Evolutionary conservation across 2,329 filamentous ascomycete genomes (phyloP).

Genomic region (Lizonia empirigonia): DNA sequence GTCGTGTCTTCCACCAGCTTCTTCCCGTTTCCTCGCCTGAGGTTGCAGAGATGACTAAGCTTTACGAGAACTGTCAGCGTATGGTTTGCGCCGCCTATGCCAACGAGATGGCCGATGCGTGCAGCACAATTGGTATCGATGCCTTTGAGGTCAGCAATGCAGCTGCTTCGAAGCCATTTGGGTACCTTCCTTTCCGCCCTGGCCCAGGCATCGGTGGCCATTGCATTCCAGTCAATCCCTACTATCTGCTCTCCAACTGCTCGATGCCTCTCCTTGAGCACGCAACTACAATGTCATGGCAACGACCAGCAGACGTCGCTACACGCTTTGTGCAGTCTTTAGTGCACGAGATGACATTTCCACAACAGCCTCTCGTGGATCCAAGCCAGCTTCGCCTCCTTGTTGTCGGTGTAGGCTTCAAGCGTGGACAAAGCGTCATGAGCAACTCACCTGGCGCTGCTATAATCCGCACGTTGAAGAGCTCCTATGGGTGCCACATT

Average conservation of each 20-base stretch:
- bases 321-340: slow-evolving; percentile 16
- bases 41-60: slow-evolving; percentile 64
- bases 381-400: not conserved
- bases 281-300: slow-evolving; percentile 54
- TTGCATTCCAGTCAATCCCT: slow-evolving; percentile 63
- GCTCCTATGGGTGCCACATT: not conserved
- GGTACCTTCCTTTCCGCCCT: slow-evolving; percentile 57
- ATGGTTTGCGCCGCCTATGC: slow-evolving; percentile 62
- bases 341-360: not conserved
- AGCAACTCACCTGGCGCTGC: slow-evolving; percentile 54
- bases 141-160: slow-evolving; percentile 59
- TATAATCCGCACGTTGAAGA: not conserved
- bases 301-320: slow-evolving; percentile 48
- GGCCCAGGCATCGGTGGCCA: slow-evolving; percentile 61
- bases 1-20: slow-evolving; percentile 54
- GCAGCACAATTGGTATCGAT: slow-evolving; percentile 53
- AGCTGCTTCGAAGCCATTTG: slow-evolving; percentile 51
- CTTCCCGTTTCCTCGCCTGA: slow-evolving; percentile 59
- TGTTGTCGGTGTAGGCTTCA: slow-evolving; percentile 60
- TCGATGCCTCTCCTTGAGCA: slow-evolving; percentile 55
- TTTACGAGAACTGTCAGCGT: slow-evolving; percentile 64
- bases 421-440: slow-evolving; percentile 55
- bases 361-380: not conserved
- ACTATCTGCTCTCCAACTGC: slow-evolving; percentile 58
- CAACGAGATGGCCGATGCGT: slow-evolving; percentile 64